Conservation (phyloP, 257 asterid species). For the Lycium barbarum region DNA sequence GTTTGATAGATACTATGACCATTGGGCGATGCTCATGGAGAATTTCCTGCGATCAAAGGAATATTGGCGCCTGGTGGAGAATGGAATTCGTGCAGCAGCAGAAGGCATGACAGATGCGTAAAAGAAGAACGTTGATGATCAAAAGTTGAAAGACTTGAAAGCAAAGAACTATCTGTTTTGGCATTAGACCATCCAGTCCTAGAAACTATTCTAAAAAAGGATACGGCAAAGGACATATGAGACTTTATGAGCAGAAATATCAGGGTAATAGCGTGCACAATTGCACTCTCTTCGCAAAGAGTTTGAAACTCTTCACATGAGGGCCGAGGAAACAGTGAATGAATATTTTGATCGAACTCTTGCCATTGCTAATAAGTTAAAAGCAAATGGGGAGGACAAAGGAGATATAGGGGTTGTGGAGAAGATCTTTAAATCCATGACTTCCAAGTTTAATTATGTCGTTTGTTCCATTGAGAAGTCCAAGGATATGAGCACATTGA, state of each 20-base stretch:
- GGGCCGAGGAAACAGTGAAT: background rate
- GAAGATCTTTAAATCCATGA: background rate
- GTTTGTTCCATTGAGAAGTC: background rate
- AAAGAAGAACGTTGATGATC: background rate
- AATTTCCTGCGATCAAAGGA: background rate
- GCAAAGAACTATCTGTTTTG: background rate
- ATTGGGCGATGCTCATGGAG: constrained; percentile 18
- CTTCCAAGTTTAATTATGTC: background rate
- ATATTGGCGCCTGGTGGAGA: background rate
- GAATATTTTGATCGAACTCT: background rate
- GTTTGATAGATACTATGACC: constrained; percentile 24
- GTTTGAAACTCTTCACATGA: background rate
- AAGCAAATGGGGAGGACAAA: background rate
- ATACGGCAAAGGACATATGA: no score
- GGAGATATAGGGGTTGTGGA: background rate
- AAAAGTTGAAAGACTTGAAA: background rate
- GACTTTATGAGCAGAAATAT: no score
- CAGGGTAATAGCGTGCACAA: no score
- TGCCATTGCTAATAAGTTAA: background rate
- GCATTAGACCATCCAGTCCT: no score
- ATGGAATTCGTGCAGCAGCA: background rate
- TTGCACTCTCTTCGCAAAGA: background rate
- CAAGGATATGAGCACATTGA: background rate
- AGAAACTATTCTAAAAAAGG: no score
- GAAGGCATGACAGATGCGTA: background rate